These are phyloP conservation scores for Wallacemonas rigidus DNA, from an alignment of 208 protist species.

Conservation along the genomic window DNA sequence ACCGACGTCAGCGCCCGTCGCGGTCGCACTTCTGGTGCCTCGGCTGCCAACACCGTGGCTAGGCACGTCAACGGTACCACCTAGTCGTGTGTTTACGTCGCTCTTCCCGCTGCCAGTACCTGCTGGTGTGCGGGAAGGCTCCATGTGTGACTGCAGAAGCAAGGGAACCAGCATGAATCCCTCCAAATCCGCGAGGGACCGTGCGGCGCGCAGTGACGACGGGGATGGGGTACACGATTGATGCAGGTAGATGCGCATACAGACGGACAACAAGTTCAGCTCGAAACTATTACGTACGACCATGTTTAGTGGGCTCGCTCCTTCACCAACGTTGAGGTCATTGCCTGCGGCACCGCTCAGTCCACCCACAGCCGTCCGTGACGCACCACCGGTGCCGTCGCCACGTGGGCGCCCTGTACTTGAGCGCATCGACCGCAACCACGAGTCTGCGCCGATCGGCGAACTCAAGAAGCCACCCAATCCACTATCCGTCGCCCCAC, in stretches of 20 bases:
- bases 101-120: no score
- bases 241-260: slow-evolving; percentile 2
- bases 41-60: no score
- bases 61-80: no score
- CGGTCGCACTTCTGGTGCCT: no score
- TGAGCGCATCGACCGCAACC: slow-evolving; percentile 11
- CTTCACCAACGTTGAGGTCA: not conserved
- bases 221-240: not conserved
- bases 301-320: not conserved
- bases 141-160: not conserved
- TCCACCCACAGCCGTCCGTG: not conserved
- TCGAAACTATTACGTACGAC: not conserved
- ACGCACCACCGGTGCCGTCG: not conserved
- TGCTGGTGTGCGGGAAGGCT: no score
- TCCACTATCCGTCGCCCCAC: not conserved
- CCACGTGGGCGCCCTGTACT: not conserved
- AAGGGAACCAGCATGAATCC: not conserved
- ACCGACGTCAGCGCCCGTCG: not conserved
- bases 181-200: not conserved
- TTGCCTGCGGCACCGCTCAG: not conserved
- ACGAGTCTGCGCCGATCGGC: not conserved
- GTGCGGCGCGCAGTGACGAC: not conserved
- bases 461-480: not conserved
- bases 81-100: no score
- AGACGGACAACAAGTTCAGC: slow-evolving; percentile 5